Evolutionary conservation across 768 basidiomycete genomes (phyloP).

Genomic region (Tubosaeta brunneosetosa): DNA sequence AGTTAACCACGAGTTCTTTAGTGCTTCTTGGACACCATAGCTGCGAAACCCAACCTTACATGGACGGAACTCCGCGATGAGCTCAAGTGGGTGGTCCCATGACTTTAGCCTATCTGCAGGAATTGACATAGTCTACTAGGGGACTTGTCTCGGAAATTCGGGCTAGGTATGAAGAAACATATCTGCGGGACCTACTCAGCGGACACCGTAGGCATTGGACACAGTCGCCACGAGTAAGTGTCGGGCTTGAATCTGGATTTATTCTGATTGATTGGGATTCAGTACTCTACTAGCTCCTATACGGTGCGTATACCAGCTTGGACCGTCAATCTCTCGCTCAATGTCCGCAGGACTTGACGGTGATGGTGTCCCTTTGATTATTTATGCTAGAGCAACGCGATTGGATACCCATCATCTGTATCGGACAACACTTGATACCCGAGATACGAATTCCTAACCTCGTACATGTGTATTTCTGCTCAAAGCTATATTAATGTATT

Average conservation of each 20-base stretch:
- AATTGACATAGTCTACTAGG: constrained; percentile 3
- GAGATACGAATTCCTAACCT: background rate
- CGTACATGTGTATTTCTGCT: no score
- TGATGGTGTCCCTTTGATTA: constrained; percentile 6
- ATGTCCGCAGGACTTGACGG: constrained; percentile 12
- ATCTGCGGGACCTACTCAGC: background rate
- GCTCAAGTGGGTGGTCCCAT: constrained; percentile 11
- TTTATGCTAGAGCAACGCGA: background rate
- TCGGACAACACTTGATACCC: constrained; percentile 1
- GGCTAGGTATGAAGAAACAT: constrained; percentile 8
- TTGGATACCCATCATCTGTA: background rate
- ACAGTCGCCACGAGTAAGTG: constrained; percentile 23
- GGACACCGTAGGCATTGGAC: background rate
- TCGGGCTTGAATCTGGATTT: background rate
- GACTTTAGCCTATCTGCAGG: background rate
- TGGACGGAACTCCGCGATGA: constrained; percentile 19
- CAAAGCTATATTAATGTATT: no score
- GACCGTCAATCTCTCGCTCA: background rate
- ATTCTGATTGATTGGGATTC: background rate
- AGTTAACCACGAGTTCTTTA: background rate
- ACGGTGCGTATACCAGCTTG: constrained; percentile 5
- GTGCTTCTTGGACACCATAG: constrained; percentile 19
- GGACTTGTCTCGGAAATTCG: constrained; percentile 13
- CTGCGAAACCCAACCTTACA: constrained; percentile 7
- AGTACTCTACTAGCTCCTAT: constrained; percentile 11